phyloP scores from a whole-genome alignment of 495 filamentous ascomycete genomes.

The Neurospora sp. region DNA sequence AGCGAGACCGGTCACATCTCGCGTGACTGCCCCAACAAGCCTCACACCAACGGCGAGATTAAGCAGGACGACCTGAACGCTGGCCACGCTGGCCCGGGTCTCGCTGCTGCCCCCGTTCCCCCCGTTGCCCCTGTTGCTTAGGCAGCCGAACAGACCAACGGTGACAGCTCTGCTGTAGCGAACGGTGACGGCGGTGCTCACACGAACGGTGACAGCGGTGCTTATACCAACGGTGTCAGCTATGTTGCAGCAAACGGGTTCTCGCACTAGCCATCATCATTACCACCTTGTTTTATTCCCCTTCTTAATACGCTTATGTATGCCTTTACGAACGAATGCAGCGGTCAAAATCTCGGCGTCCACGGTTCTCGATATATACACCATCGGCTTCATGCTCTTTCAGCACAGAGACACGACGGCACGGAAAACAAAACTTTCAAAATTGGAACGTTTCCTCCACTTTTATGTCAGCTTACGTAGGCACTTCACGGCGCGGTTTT shows the following conservation, averaged over 20 bases:
- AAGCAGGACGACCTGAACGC: slow-evolving; percentile 23
- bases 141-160: slow-evolving; percentile 19
- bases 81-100: slow-evolving; percentile 3
- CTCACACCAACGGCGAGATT: slow-evolving; percentile 37
- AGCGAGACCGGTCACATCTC: slow-evolving; percentile 93
- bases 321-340: slow-evolving; percentile 1
- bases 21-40: slow-evolving; percentile 73
- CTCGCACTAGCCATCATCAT: neutral
- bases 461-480: neutral
- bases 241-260: neutral
- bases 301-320: neutral
- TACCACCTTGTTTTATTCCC: neutral
- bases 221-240: neutral
- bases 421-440: neutral
- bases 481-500: neutral
- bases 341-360: neutral
- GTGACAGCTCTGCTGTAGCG: neutral
- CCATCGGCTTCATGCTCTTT: neutral
- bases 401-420: neutral
- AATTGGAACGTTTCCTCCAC: neutral
- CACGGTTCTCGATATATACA: neutral
- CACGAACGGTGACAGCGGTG: neutral
- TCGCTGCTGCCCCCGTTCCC: slow-evolving; percentile 19
- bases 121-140: slow-evolving; percentile 19
- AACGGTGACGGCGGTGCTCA: neutral